Evolutionary conservation across 2,329 filamentous ascomycete genomes (phyloP).

Genomic region (Paracamarosporium sp.): DNA sequence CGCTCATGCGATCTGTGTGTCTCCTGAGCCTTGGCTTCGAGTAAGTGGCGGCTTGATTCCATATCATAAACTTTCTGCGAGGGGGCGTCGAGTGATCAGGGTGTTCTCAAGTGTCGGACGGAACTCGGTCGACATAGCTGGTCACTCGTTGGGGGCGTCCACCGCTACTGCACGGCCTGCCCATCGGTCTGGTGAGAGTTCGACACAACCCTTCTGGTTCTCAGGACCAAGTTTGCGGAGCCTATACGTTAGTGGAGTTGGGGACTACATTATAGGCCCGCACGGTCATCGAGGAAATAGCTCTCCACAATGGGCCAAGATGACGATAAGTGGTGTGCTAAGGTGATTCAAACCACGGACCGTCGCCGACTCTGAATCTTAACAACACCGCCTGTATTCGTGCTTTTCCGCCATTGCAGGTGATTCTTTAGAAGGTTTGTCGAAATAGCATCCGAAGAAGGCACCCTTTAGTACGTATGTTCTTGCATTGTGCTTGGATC

Average conservation of each 20-base stretch:
- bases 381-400: too few relatives aligned
- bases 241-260: background rate
- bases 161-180: background rate
- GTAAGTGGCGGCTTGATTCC: background rate
- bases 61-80: background rate
- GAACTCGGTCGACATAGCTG: background rate
- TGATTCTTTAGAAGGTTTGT: too few relatives aligned
- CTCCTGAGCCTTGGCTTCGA: background rate
- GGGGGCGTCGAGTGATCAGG: background rate
- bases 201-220: background rate
- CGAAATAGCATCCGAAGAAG: too few relatives aligned
- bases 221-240: background rate
- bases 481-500: background rate
- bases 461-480: too few relatives aligned
- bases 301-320: background rate
- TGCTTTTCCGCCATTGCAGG: too few relatives aligned
- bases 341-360: too few relatives aligned
- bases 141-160: background rate
- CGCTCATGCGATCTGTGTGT: too few relatives aligned
- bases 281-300: background rate
- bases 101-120: background rate
- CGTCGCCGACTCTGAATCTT: too few relatives aligned
- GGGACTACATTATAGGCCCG: background rate
- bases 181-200: background rate
- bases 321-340: too few relatives aligned